Conservation (phyloP, 768 basidiomycete genomes). For the Chiua virens region DNA sequence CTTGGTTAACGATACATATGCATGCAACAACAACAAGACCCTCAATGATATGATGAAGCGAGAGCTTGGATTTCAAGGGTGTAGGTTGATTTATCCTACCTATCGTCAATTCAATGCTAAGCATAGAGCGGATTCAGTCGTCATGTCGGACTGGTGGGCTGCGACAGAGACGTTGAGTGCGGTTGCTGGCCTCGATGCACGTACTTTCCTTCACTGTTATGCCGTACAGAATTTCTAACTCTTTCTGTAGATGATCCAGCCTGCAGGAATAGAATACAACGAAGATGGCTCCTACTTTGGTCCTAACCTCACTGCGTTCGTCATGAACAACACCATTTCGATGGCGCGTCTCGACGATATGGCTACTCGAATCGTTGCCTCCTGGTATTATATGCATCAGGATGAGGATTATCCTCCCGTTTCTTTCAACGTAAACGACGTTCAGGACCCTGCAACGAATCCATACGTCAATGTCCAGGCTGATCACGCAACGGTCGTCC, state of each 20-base stretch:
- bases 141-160: slow-evolving; percentile 65
- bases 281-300: slow-evolving; percentile 57
- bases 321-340: slow-evolving; percentile 60
- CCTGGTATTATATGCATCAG: slow-evolving; percentile 48
- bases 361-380: slow-evolving; percentile 71
- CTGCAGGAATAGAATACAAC: slow-evolving; percentile 51
- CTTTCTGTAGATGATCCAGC: slow-evolving; percentile 63
- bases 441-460: slow-evolving; percentile 29
- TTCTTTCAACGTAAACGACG: slow-evolving; percentile 27
- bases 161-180: slow-evolving; percentile 47
- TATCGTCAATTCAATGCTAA: background rate
- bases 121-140: slow-evolving; percentile 29
- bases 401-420: slow-evolving; percentile 29
- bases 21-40: slow-evolving; percentile 62
- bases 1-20: slow-evolving; percentile 57
- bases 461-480: slow-evolving; percentile 56
- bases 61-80: slow-evolving; percentile 68
- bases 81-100: slow-evolving; percentile 29
- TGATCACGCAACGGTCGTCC: slow-evolving; percentile 50
- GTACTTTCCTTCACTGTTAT: background rate
- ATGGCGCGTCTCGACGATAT: slow-evolving; percentile 62
- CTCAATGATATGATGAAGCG: slow-evolving; percentile 61
- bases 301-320: slow-evolving; percentile 52
- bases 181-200: slow-evolving; percentile 61
- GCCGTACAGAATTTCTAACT: background rate